Evolutionary conservation across 257 asterid species (phyloP).

Genomic region (Hygrophila difformis): DNA sequence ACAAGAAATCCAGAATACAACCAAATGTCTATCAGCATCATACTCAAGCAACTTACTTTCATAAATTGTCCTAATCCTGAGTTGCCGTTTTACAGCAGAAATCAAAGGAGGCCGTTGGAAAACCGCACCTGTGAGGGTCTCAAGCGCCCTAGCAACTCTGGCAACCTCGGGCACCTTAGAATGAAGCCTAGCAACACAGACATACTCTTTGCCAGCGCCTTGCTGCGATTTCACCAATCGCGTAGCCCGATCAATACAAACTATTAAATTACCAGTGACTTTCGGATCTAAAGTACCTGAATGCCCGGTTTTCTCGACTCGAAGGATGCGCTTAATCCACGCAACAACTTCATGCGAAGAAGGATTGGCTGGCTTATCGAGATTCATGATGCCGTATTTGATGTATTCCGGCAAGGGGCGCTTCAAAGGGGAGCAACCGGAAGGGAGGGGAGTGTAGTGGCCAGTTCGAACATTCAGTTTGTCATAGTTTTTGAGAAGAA

Average conservation of each 20-base stretch:
- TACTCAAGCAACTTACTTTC: conserved; percentile 81
- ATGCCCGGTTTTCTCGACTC: conserved; percentile 79
- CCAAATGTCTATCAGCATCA: conserved; percentile 55
- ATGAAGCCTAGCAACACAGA: conserved; percentile 68
- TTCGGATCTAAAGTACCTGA: conserved; percentile 80
- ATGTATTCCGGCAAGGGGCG: conserved; percentile 67
- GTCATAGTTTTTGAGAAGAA: conserved; percentile 67
- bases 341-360: conserved; percentile 90
- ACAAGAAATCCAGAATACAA: conserved; percentile 80
- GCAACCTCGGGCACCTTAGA: conserved; percentile 60
- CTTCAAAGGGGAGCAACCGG: conserved; percentile 82
- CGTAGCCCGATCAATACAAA: conserved; percentile 76
- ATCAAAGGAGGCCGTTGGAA: conserved; percentile 83
- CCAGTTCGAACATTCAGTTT: conserved; percentile 73
- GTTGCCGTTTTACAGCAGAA: conserved; percentile 84
- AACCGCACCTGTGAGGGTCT: conserved; percentile 73
- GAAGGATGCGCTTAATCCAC: conserved; percentile 71
- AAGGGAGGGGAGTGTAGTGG: conserved; percentile 75
- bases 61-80: conserved; percentile 76
- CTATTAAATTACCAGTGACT: conserved; percentile 77
- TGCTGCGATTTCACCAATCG: conserved; percentile 82
- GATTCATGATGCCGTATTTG: conserved; percentile 67
- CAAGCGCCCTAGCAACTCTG: conserved; percentile 66
- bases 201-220: conserved; percentile 86
- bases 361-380: conserved; percentile 77